Conservation (phyloP, 1,284 basidiomycete genomes). For the Phellopilus nigrolimitatus region DNA sequence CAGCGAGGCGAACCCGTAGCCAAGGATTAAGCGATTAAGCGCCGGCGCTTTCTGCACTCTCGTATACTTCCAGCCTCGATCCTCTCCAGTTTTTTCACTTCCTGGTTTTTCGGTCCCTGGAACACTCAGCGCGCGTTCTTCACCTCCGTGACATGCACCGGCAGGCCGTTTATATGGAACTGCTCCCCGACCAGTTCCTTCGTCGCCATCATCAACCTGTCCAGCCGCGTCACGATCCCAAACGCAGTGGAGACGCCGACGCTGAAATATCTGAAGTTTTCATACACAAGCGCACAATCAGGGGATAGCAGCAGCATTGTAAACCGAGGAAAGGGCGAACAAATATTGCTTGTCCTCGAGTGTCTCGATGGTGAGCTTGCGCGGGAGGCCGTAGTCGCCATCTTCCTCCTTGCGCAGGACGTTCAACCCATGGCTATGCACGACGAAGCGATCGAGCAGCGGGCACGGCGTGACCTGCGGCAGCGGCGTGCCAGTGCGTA, state of each 20-base stretch:
- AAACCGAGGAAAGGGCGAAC: slow-evolving; percentile 11
- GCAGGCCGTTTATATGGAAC: slow-evolving; percentile 62
- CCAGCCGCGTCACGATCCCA: slow-evolving; percentile 60
- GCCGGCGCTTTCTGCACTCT: too few relatives aligned
- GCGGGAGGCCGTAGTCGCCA: slow-evolving; percentile 20
- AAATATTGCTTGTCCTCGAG: slow-evolving; percentile 26
- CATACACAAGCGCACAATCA: too few relatives aligned
- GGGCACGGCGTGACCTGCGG: slow-evolving; percentile 88
- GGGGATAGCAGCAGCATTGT: too few relatives aligned
- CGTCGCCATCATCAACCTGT: slow-evolving; percentile 68
- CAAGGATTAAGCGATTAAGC: too few relatives aligned
- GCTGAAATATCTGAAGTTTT: slow-evolving; percentile 51
- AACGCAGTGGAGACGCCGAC: slow-evolving; percentile 71
- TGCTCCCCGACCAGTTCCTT: slow-evolving; percentile 81
- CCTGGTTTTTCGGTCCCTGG: too few relatives aligned
- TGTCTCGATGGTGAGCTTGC: slow-evolving; percentile 22
- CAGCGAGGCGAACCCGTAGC: too few relatives aligned
- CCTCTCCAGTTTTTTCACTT: too few relatives aligned
- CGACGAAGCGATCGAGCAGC: slow-evolving; percentile 60
- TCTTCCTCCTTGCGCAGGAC: slow-evolving; percentile 17
- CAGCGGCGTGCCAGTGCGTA: slow-evolving; percentile 72
- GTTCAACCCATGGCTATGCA: slow-evolving; percentile 24
- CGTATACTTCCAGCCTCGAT: too few relatives aligned
- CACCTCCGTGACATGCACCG: slow-evolving; percentile 6
- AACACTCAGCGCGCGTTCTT: neutral